Percentiles rank a stretch among this genome's conserved stretches.
phyloP scores from a whole-genome alignment of 2,329 filamentous ascomycete species.

The Emmonsiellopsis sp. region DNA sequence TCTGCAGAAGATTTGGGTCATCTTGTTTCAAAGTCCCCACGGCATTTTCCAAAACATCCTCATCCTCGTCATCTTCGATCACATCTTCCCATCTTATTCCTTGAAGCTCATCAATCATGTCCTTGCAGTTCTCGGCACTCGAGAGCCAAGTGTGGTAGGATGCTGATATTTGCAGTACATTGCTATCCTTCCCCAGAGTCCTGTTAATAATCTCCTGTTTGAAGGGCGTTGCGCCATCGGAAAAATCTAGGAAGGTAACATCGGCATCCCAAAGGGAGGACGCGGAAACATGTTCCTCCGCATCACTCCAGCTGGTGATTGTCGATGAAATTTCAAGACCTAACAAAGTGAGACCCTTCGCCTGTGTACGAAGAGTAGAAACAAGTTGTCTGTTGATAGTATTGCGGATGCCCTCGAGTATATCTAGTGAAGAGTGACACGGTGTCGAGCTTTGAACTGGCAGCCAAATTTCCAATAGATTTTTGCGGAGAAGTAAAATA shows the following conservation, averaged over 20 bases:
- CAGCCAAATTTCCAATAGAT: slow-evolving; percentile 67
- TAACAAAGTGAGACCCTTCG: slow-evolving; percentile 55
- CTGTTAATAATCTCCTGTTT: slow-evolving; percentile 60
- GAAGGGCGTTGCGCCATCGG: slow-evolving; percentile 57
- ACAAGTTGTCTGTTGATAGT: slow-evolving; percentile 61
- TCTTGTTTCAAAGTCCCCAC: slow-evolving; percentile 55
- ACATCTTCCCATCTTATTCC: slow-evolving; percentile 28
- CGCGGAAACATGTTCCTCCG: slow-evolving; percentile 35
- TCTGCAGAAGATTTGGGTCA: slow-evolving; percentile 56
- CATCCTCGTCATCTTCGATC: slow-evolving; percentile 31
- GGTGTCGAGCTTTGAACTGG: slow-evolving; percentile 55
- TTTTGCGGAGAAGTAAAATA: slow-evolving; percentile 60
- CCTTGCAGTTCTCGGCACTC: slow-evolving; percentile 49
- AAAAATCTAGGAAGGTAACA: slow-evolving; percentile 56
- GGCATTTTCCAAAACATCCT: slow-evolving; percentile 28
- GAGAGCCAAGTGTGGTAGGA: slow-evolving; percentile 64
- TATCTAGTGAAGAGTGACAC: slow-evolving; percentile 44
- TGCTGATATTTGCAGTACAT: slow-evolving; percentile 53
- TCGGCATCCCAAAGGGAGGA: slow-evolving; percentile 59
- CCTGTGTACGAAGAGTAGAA: slow-evolving; percentile 53
- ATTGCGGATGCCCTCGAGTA: slow-evolving; percentile 60
- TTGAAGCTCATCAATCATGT: slow-evolving; percentile 26
- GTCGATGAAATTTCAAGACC: slow-evolving; percentile 55
- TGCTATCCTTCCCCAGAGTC: slow-evolving; percentile 62
- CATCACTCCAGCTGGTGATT: slow-evolving; percentile 52